Conservation (phyloP, 1,139 yeast species). For the Candida glucosophila region DNA sequence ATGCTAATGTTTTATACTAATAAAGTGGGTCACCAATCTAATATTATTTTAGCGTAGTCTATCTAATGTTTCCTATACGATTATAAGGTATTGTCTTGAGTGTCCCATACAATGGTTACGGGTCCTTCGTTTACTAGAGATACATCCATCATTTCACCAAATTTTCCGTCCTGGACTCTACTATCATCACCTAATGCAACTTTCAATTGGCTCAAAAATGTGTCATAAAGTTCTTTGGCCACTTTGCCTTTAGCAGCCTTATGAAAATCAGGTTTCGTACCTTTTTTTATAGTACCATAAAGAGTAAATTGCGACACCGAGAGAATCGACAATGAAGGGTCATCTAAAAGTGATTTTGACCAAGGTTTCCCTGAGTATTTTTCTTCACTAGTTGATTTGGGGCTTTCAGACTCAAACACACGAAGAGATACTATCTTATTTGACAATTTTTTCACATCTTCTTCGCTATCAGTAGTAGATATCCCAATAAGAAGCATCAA, state of each 20-base stretch:
- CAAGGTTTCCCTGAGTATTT: constrained; percentile 58
- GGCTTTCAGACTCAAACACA: constrained; percentile 48
- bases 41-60: too few species aligned
- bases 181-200: constrained; percentile 49
- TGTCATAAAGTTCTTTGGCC: constrained; percentile 62
- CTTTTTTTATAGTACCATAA: constrained; percentile 76
- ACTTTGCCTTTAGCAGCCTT: constrained; percentile 74
- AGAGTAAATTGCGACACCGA: constrained; percentile 85
- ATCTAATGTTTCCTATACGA: too few species aligned
- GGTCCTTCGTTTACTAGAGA: constrained; percentile 79
- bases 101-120: constrained; percentile 65
- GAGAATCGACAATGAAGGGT: constrained; percentile 25
- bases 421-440: constrained; percentile 57
- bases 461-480: constrained; percentile 63
- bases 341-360: constrained; percentile 29
- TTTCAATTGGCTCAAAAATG: constrained; percentile 42
- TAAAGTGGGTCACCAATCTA: too few species aligned
- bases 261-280: constrained; percentile 91
- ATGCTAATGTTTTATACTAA: too few species aligned
- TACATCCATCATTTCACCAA: constrained; percentile 98
- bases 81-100: constrained; percentile 24
- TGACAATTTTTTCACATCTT: constrained; percentile 63
- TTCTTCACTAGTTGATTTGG: constrained; percentile 18
- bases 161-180: constrained; percentile 74
- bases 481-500: constrained; percentile 79